phyloP scores from a whole-genome alignment of 148 eudicot species.

The Linanthus parryae region DNA sequence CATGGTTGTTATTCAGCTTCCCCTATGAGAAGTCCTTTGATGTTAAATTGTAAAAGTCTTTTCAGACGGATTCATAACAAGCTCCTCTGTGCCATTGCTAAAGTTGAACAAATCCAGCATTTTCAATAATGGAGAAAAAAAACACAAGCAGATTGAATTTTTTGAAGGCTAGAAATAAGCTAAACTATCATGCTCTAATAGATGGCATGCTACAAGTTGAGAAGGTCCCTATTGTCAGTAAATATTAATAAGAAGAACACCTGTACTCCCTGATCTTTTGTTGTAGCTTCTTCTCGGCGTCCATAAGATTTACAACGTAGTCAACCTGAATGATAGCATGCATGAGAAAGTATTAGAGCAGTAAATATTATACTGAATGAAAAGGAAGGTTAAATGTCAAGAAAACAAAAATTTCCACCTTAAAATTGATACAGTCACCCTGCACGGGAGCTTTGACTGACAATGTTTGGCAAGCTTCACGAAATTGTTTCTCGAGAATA shows the following conservation, averaged over 20 bases:
- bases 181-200: not conserved
- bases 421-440: conserved; percentile 49
- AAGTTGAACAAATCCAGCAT: too few relatives aligned
- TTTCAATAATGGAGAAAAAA: too few relatives aligned
- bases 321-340: conserved; percentile 55
- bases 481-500: conserved; percentile 72
- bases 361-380: not conserved
- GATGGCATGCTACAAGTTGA: not conserved
- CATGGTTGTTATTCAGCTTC: too few relatives aligned
- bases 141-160: too few relatives aligned
- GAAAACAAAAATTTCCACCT: conserved; percentile 34
- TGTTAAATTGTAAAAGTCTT: too few relatives aligned
- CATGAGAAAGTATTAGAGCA: conserved; percentile 6
- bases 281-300: conserved; percentile 76
- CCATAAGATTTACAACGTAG: conserved; percentile 60
- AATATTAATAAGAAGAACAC: conserved; percentile 24
- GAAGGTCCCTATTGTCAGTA: not conserved
- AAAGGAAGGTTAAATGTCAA: not conserved
- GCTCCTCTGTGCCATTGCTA: too few relatives aligned
- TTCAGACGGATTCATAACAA: too few relatives aligned
- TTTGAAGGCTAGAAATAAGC: too few relatives aligned
- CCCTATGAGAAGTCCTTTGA: too few relatives aligned
- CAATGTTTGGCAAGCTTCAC: conserved; percentile 75
- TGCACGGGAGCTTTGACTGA: conserved; percentile 51
- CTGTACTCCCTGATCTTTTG: conserved; percentile 60